phyloP scores from a whole-genome alignment of 1,284 basidiomycete species.

The Ganoderma boninense region DNA sequence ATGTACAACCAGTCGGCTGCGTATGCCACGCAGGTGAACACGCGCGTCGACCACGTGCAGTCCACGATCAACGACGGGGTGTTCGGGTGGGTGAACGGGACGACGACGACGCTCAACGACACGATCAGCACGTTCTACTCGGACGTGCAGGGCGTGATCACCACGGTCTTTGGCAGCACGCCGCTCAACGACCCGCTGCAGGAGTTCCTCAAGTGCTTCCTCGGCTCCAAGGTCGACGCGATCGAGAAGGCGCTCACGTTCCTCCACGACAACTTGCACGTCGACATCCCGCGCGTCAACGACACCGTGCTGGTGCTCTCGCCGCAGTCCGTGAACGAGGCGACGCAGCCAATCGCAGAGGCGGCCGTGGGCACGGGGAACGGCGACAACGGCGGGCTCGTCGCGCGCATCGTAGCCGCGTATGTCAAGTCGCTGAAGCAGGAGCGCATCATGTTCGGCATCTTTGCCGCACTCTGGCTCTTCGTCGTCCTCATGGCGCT shows the following conservation, averaged over 20 bases:
- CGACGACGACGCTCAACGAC: slow-evolving; percentile 86
- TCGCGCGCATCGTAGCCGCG: slow-evolving; percentile 75
- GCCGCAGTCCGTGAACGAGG: slow-evolving; percentile 72
- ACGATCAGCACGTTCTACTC: slow-evolving; percentile 80
- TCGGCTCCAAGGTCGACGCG: slow-evolving; percentile 89
- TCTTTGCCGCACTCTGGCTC: slow-evolving; percentile 85
- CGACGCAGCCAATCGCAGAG: slow-evolving; percentile 78
- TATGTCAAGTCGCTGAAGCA: slow-evolving; percentile 80
- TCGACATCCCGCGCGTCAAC: slow-evolving; percentile 81
- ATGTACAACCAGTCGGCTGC: slow-evolving; percentile 81
- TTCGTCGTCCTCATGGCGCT: slow-evolving; percentile 80
- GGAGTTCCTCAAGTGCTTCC: slow-evolving; percentile 88
- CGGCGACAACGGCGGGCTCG: slow-evolving; percentile 66
- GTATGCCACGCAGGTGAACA: slow-evolving; percentile 84
- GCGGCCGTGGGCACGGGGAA: slow-evolving; percentile 78
- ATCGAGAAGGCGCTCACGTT: slow-evolving; percentile 92
- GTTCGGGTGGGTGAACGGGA: slow-evolving; percentile 95
- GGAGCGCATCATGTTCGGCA: slow-evolving; percentile 83
- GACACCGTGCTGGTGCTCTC: slow-evolving; percentile 81
- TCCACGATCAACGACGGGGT: slow-evolving; percentile 83
- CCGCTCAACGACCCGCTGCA: slow-evolving; percentile 84
- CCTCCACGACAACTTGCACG: slow-evolving; percentile 86
- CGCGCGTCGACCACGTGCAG: slow-evolving; percentile 74
- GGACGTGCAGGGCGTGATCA: slow-evolving; percentile 77
- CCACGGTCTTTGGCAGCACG: slow-evolving; percentile 82